These are phyloP conservation scores for Peniophora sp. DNA, from an alignment of 1,284 basidiomycete genomes.

Conservation along the genomic window DNA sequence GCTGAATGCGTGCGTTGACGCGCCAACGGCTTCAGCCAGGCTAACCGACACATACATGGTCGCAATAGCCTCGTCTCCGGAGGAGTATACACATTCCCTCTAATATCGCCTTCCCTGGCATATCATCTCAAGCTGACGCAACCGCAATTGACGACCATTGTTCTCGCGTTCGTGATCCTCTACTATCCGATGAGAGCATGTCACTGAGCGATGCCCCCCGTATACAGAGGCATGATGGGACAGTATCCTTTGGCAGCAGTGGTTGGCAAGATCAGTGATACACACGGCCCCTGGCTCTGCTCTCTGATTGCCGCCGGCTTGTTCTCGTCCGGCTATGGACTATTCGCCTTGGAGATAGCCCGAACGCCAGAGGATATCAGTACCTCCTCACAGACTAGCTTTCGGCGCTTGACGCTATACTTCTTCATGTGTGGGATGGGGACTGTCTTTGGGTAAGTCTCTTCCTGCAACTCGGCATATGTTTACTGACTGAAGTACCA, in stretches of 20 bases:
- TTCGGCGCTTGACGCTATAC: slow-evolving; percentile 44
- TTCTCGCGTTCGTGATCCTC: slow-evolving; percentile 41
- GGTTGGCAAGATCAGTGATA: slow-evolving; percentile 52
- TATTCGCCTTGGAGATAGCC: slow-evolving; percentile 51
- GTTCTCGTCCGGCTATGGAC: slow-evolving; percentile 50
- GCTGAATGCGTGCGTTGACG: not conserved
- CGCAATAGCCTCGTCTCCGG: slow-evolving; percentile 56
- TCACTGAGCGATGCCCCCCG: not conserved
- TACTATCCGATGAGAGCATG: not conserved
- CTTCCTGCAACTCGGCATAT: not conserved
- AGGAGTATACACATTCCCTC: slow-evolving; percentile 68
- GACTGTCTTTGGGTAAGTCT: slow-evolving; percentile 60
- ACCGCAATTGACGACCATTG: slow-evolving; percentile 70
- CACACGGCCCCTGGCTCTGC: slow-evolving; percentile 52
- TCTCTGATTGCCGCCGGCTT: slow-evolving; percentile 54
- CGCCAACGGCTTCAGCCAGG: not conserved
- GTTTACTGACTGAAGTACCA: not conserved
- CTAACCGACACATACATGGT: not conserved
- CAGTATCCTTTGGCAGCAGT: slow-evolving; percentile 61
- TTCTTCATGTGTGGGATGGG: slow-evolving; percentile 60
- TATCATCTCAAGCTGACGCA: slow-evolving; percentile 56
- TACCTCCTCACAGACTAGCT: slow-evolving; percentile 32
- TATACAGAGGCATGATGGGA: slow-evolving; percentile 53
- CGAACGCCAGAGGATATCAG: slow-evolving; percentile 30
- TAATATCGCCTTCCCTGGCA: slow-evolving; percentile 57